Percentiles rank a stretch among this genome's conserved stretches.
Evolutionary conservation across 148 eudicot genomes (phyloP).

Genomic region (Nepenthes gracilis): DNA sequence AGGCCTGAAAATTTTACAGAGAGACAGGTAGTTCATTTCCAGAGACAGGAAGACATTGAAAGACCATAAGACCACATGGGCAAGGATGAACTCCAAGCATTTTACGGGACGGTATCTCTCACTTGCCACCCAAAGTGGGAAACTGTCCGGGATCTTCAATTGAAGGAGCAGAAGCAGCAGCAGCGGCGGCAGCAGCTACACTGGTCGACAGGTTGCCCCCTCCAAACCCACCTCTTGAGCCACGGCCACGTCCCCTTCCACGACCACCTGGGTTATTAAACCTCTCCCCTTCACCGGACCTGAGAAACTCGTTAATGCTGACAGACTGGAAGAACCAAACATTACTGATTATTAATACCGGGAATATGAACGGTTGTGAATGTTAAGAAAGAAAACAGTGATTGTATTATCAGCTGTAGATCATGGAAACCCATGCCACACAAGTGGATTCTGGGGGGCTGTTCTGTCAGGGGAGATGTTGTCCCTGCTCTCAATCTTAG

Average conservation of each 20-base stretch:
- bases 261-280: not conserved
- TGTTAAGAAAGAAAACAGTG: not conserved
- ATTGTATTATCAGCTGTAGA: not conserved
- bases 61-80: too few species aligned
- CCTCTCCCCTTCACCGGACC: not conserved
- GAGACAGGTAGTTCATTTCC: too few species aligned
- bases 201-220: not conserved
- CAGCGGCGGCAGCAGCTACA: not conserved
- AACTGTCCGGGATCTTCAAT: not conserved
- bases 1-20: too few species aligned
- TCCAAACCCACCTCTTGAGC: not conserved
- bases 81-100: too few species aligned
- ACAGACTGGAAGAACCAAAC: not conserved
- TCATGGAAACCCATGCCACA: too few species aligned
- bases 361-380: not conserved
- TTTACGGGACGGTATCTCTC: not conserved
- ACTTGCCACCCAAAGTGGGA: not conserved
- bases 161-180: not conserved
- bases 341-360: not conserved
- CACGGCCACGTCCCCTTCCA: conserved; percentile 3
- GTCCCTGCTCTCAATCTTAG: too few species aligned
- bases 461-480: too few species aligned
- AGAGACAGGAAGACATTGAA: too few species aligned
- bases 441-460: too few species aligned
- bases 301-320: not conserved